A percentile compares a stretch with the other conserved stretches of the same genome.
phyloP scores from a whole-genome alignment of 768 basidiomycete species.

The Termitomyces sp. region DNA sequence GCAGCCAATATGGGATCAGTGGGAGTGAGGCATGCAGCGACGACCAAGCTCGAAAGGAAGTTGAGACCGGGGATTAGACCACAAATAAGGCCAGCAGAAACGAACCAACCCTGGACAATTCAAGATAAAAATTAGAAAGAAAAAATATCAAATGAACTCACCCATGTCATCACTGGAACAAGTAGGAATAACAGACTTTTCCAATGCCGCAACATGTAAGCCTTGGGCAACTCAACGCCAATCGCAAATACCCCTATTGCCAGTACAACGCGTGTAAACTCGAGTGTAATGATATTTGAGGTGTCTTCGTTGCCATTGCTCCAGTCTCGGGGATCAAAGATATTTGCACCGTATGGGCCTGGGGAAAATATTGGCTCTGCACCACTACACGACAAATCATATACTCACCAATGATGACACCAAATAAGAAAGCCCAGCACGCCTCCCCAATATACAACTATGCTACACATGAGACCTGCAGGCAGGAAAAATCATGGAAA shows the following conservation, averaged over 20 bases:
- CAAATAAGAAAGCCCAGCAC: conserved; percentile 90
- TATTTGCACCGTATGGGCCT: conserved; percentile 79
- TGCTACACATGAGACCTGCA: conserved; percentile 1
- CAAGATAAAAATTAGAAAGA: no score
- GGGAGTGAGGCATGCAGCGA: conserved; percentile 90
- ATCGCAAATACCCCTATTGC: conserved; percentile 98
- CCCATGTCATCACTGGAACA: conserved; percentile 80
- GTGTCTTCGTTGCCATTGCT: conserved; percentile 38
- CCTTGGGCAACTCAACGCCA: conserved; percentile 95
- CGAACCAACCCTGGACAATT: conserved; percentile 77
- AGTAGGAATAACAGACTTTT: conserved; percentile 81
- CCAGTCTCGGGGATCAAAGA: conserved; percentile 84
- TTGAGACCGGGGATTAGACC: conserved; percentile 85
- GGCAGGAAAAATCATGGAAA: conserved; percentile 9
- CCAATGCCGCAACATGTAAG: conserved; percentile 94
- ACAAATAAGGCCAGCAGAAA: conserved; percentile 87
- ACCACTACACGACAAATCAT: background rate
- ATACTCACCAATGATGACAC: conserved; percentile 76
- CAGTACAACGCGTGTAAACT: conserved; percentile 87
- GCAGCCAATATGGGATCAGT: conserved; percentile 94
- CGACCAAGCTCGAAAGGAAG: conserved; percentile 85
- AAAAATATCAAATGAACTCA: conserved; percentile 28
- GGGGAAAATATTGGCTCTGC: background rate
- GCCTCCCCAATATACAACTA: conserved; percentile 95
- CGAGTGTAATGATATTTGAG: conserved; percentile 79